These are phyloP conservation scores for Taphrina confusa DNA, from an alignment of 1,139 yeast species.

Conservation along the genomic window DNA sequence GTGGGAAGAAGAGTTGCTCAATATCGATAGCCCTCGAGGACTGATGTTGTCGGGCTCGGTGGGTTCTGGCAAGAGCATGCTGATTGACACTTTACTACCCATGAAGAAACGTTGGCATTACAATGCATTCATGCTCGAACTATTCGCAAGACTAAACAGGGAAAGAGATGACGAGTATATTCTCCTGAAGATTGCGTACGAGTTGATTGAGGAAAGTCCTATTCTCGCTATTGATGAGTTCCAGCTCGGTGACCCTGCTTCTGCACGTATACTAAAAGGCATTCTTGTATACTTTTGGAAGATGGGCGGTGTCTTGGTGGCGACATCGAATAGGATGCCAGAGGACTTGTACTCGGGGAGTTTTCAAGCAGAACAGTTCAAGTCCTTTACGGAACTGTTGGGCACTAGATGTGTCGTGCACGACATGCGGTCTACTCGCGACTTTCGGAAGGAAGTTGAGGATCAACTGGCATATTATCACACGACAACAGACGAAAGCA, in stretches of 20 bases:
- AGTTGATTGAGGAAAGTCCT: constrained; percentile 61
- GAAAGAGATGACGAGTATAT: constrained; percentile 57
- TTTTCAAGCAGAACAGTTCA: constrained; percentile 82
- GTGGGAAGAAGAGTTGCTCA: constrained; percentile 62
- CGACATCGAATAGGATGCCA: constrained; percentile 94
- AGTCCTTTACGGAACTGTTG: constrained; percentile 80
- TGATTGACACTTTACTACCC: constrained; percentile 85
- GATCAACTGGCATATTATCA: constrained; percentile 29
- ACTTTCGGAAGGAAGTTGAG: constrained; percentile 53
- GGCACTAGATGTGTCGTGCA: constrained; percentile 63
- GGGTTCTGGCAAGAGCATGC: constrained; percentile 97
- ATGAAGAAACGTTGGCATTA: constrained; percentile 73
- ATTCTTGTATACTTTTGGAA: constrained; percentile 62
- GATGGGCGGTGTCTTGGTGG: constrained; percentile 82
- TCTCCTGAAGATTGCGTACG: constrained; percentile 66
- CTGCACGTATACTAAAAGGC: constrained; percentile 89
- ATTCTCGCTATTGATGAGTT: constrained; percentile 68
- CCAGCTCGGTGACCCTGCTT: constrained; percentile 96
- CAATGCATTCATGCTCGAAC: constrained; percentile 68
- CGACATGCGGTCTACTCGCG: constrained; percentile 62
- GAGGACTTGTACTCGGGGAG: constrained; percentile 91
- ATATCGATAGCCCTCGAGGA: constrained; percentile 65
- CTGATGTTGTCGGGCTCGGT: constrained; percentile 94
- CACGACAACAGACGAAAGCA: background rate
- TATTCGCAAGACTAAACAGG: constrained; percentile 62